Evolutionary conservation across 768 basidiomycete genomes (phyloP), one percentile per base, ranked within the genome.

Genomic region (Russula virescens): DNA sequence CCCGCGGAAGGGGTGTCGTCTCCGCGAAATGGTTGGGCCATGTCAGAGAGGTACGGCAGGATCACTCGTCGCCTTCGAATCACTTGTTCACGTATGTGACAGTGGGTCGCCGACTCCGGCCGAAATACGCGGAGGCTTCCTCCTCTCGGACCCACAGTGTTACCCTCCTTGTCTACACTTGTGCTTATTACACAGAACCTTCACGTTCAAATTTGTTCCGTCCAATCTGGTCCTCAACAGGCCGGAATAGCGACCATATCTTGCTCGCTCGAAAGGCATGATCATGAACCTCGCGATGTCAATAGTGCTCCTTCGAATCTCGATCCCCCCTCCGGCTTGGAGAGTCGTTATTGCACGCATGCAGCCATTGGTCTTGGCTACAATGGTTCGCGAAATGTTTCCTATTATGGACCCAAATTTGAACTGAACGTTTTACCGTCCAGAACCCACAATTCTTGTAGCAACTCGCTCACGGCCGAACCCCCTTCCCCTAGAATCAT

Each of bases 21-120:
- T 71, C 83, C 21, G 83, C 81, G 34, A 76, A 73, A 60, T 92
- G 89, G 89, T 75, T 86, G 13, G 82, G 79, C 23, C 65, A 71
- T 14, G 78, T 80, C 34, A 79, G 90, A 70, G 83, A 88, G 76
- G 89, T 87, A 55, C 67, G 77, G 34, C 6, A 7, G 4, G 8
- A 23, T 19, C 28, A 25, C 21, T 25, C 25, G 25, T 38, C 31
- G 13, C 38, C 0, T 31, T 49, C n/a, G 21, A 16, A 35, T 11
- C 11, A 7, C 23, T 19, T 26, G 13, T 58, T 60, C 46, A 57
- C 38, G 28, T 46, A 11, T 28, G 11, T 43, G 40, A 47, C 52
- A 67, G 66, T 67, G 66, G 64, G 57, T 50, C 11, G 53, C 35
- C 3, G 56, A 61, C 35, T 19, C 53, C 19, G 25, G 55, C 35